A percentile compares a stretch with the other conserved stretches of the same genome.
These are phyloP conservation scores for Paraleonurus japonicus DNA, from an alignment of 257 asterid genomes.

Conservation along the genomic window DNA sequence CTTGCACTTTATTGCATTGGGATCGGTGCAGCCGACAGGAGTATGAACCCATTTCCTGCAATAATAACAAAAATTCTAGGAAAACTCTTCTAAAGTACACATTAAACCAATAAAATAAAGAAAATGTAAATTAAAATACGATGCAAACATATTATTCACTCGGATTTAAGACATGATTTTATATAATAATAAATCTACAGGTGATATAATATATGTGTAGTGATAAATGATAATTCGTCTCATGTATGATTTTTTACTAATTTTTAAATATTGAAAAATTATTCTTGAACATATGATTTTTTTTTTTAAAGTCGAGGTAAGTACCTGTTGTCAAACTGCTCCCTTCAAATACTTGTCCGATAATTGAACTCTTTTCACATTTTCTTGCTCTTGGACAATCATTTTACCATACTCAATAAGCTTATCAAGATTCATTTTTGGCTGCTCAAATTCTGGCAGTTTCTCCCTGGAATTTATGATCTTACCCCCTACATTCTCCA, in stretches of 20 bases:
- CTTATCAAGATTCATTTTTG: slow-evolving; percentile 38
- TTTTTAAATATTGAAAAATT: too few relatives aligned
- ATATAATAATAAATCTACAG: too few relatives aligned
- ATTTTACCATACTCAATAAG: slow-evolving; percentile 44
- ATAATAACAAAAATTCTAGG: background rate
- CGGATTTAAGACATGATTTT: too few relatives aligned
- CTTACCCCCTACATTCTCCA: slow-evolving; percentile 41
- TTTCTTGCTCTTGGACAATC: slow-evolving; percentile 56
- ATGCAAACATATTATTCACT: background rate
- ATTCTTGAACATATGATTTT: too few relatives aligned
- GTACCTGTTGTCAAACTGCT: background rate
- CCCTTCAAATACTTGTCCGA: slow-evolving; percentile 39
- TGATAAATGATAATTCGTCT: too few relatives aligned
- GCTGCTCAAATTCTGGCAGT: slow-evolving; percentile 46
- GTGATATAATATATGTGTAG: too few relatives aligned
- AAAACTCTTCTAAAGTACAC: background rate
- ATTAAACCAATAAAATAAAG: background rate
- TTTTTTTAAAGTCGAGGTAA: too few relatives aligned
- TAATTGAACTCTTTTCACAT: slow-evolving; percentile 51
- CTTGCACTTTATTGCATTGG: background rate
- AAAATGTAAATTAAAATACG: background rate
- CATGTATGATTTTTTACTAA: too few relatives aligned
- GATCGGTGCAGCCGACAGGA: background rate
- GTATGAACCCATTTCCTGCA: background rate
- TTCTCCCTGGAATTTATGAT: slow-evolving; percentile 51